Percentiles rank a stretch among this genome's conserved stretches.
phyloP scores from a whole-genome alignment of 768 basidiomycete species.

The Clitopilus passeckerianus region DNA sequence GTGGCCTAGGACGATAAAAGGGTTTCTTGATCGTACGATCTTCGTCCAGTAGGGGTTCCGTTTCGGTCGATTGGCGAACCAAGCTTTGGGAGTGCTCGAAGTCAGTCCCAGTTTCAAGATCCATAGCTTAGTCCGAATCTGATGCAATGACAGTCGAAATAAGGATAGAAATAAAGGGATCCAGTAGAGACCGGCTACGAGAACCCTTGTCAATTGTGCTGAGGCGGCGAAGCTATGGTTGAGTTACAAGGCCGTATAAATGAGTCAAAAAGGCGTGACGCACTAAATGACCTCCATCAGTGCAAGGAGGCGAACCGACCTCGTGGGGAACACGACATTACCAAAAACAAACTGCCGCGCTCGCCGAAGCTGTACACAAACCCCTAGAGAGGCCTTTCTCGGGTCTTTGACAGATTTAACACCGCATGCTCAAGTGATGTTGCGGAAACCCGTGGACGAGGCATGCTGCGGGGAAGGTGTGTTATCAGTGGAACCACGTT shows the following conservation, averaged over 20 bases:
- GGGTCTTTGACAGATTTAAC: not conserved
- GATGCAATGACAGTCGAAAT: not conserved
- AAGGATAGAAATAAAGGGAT: conserved; percentile 1
- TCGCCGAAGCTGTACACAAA: not conserved
- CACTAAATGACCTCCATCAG: not conserved
- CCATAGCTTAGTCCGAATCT: conserved; percentile 6
- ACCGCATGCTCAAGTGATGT: not conserved
- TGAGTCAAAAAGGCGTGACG: conserved; percentile 4
- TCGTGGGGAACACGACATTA: not conserved
- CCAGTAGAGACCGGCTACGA: not conserved
- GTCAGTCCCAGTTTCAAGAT: conserved; percentile 11
- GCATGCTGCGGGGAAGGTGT: not conserved
- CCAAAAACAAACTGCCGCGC: not conserved
- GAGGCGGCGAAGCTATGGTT: not conserved
- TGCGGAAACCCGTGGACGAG: not conserved
- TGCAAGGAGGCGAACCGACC: not conserved
- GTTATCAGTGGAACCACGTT: not conserved
- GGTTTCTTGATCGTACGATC: conserved; percentile 31
- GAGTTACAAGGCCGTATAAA: not conserved
- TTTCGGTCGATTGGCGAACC: conserved; percentile 11
- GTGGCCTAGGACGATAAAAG: conserved; percentile 45
- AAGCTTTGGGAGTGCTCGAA: conserved; percentile 8
- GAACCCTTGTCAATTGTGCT: not conserved
- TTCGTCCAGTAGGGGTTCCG: conserved; percentile 15
- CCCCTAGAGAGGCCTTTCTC: not conserved